Conservation (phyloP, 192 early-diverging fungal genomes). For the Entomortierella parvispora region DNA sequence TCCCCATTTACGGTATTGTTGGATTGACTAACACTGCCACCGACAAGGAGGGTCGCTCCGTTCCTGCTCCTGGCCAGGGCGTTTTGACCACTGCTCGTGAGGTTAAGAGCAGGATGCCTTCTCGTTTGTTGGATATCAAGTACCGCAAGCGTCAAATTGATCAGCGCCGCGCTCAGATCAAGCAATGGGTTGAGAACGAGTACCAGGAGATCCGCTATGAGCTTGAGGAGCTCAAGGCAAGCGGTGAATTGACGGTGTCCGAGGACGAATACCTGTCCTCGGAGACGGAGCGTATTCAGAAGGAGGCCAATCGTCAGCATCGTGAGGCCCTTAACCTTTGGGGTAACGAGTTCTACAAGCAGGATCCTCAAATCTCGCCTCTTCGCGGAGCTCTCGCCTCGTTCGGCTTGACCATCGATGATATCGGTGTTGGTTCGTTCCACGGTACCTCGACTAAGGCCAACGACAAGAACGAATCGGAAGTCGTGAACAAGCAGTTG, state of each 20-base stretch:
- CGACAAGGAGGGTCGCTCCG: slow-evolving; percentile 93
- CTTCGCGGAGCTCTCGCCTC: slow-evolving; percentile 87
- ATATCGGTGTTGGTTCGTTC: slow-evolving; percentile 95
- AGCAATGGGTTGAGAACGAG: slow-evolving; percentile 81
- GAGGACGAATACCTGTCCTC: slow-evolving; percentile 57
- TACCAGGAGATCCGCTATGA: slow-evolving; percentile 76
- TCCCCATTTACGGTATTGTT: slow-evolving; percentile 92
- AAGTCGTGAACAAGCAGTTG: slow-evolving; percentile 86
- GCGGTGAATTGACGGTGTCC: slow-evolving; percentile 46
- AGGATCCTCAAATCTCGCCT: slow-evolving; percentile 80
- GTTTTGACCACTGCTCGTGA: slow-evolving; percentile 92
- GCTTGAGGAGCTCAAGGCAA: slow-evolving; percentile 66
- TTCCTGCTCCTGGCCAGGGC: slow-evolving; percentile 95
- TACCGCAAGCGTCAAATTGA: slow-evolving; percentile 85
- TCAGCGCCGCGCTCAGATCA: slow-evolving; percentile 79
- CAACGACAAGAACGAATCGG: slow-evolving; percentile 96
- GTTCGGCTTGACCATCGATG: slow-evolving; percentile 91
- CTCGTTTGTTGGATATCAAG: slow-evolving; percentile 79
- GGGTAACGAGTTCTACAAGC: slow-evolving; percentile 85
- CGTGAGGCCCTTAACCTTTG: slow-evolving; percentile 77
- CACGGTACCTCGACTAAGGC: slow-evolving; percentile 95
- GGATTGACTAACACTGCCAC: slow-evolving; percentile 89
- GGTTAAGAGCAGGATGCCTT: slow-evolving; percentile 56
- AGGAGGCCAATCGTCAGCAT: slow-evolving; percentile 75
- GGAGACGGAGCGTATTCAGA: slow-evolving; percentile 65